Base-by-base conservation (phyloP, 148 eudicot species). In the Vaccinium darrowii region DNA sequence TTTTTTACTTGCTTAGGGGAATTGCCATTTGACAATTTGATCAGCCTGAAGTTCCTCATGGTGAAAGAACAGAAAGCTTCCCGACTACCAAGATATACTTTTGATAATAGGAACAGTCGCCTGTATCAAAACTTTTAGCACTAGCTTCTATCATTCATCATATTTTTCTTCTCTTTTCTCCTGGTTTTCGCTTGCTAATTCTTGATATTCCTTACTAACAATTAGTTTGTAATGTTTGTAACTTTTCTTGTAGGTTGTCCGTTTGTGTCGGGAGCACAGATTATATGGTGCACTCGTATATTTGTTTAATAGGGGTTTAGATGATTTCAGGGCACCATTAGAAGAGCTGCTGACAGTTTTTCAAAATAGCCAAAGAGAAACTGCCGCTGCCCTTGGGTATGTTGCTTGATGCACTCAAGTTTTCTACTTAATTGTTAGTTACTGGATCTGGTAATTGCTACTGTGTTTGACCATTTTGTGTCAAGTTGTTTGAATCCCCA, bases 251-350 rank as follows among this genome's bases (percentile, higher is more conserved):
- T 84, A 96, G 99, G 95, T 96, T 84, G 95, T 96, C 83, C 92
- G 95, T 81, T 85, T 96, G 82, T 96, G 99, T 88, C 90, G 92
- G 88, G 98, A 94, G 88, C 97, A 96, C 87, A 93, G 97, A 56
- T 83, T 96, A 88, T 92, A 96, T 85, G 93, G 98, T 79, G 99
- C 99, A 71, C 84, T 96, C 84, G 90, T 96, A 85, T 94, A 96
- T 90, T 90, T 96, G 67, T 96, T 94, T 87, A 96, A 94, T 87
- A 96, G 92, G 91, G 99, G 99, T 72, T 89, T 96, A 67, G 97
- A 96, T 91, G 99, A 96, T 92, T 96, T 92, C 86, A 92, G 89
- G 91, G 90, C 98, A 76, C 99, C 99, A 77, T 87, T 96, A 60
- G 99, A 96, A 90, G 99, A 96, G 90, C 93, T 94, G 56, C 87